Conservation (phyloP, 2,329 filamentous ascomycete species). For the Pseudodiploospora longispora region DNA sequence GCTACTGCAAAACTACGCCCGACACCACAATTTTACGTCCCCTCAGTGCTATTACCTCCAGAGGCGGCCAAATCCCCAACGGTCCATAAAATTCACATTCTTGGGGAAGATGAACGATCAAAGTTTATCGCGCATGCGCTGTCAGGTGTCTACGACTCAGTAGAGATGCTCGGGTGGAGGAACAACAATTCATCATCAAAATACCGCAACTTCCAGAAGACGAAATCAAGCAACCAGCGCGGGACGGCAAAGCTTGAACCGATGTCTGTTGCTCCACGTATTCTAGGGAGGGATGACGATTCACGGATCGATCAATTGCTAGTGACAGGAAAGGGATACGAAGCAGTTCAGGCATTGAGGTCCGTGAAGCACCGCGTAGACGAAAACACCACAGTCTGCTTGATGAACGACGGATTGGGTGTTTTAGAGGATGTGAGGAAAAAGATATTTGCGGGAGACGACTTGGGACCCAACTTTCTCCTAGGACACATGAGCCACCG, state of each 20-base stretch:
- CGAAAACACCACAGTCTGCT: conserved; percentile 60
- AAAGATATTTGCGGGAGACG: conserved; percentile 59
- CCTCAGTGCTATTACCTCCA: conserved; percentile 27
- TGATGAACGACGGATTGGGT: conserved; percentile 78
- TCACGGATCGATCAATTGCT: conserved; percentile 63
- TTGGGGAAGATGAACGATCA: conserved; percentile 33
- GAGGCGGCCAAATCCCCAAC: conserved; percentile 23
- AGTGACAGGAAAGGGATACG: conserved; percentile 51
- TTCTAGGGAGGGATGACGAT: conserved; percentile 20
- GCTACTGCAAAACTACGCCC: conserved; percentile 1
- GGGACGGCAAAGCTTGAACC: conserved; percentile 13
- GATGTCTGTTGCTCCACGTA: conserved; percentile 11
- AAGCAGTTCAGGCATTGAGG: conserved; percentile 46
- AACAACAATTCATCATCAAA: conserved; percentile 15
- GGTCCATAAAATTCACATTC: conserved; percentile 32
- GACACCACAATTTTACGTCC: conserved; percentile 22
- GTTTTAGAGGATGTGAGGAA: conserved; percentile 70
- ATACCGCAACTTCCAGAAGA: conserved; percentile 23
- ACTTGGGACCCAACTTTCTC: conserved; percentile 63
- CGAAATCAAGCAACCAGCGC: conserved; percentile 13
- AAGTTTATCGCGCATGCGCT: conserved; percentile 34
- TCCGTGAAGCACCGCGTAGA: conserved; percentile 59
- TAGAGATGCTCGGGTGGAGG: conserved; percentile 26
- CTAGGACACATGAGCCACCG: conserved; percentile 53
- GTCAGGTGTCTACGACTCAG: conserved; percentile 32